A percentile compares a stretch with the other conserved stretches of the same genome.
Conservation (phyloP, 495 filamentous ascomycete genomes). For the Penicillium antarcticum region DNA sequence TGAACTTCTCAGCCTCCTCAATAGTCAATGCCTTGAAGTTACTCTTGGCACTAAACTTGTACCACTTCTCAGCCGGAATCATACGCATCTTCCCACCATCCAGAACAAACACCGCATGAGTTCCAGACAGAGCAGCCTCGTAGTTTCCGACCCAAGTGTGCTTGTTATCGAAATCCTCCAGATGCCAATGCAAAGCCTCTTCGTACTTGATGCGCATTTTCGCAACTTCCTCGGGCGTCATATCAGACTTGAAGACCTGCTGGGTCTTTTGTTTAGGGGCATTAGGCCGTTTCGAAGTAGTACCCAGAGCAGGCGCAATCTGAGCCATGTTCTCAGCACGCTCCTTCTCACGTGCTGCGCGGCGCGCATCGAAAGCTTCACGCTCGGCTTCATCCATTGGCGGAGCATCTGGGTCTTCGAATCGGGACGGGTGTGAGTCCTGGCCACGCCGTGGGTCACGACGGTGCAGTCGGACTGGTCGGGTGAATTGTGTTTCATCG, state of each 20-base stretch:
- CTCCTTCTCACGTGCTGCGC: constrained; percentile 76
- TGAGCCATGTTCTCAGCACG: constrained; percentile 79
- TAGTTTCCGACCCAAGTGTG: constrained; percentile 91
- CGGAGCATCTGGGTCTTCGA: constrained; percentile 38
- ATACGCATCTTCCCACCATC: constrained; percentile 69
- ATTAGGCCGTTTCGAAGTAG: constrained; percentile 59
- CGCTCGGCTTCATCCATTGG: constrained; percentile 61
- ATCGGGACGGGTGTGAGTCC: constrained; percentile 37
- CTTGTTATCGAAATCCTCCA: constrained; percentile 94
- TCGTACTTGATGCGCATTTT: constrained; percentile 82
- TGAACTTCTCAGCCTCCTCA: constrained; percentile 80
- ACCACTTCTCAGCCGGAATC: constrained; percentile 92
- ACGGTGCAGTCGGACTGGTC: constrained; percentile 83
- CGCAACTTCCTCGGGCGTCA: constrained; percentile 79
- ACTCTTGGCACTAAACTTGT: constrained; percentile 81
- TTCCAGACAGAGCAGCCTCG: constrained; percentile 77
- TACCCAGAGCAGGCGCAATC: constrained; percentile 70
- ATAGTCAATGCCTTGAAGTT: constrained; percentile 76
- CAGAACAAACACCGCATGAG: constrained; percentile 69
- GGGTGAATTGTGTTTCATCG: constrained; percentile 76
- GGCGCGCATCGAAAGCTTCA: constrained; percentile 65
- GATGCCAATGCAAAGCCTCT: constrained; percentile 90
- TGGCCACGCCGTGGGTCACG: constrained; percentile 74
- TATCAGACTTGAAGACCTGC: constrained; percentile 69
- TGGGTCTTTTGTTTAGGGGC: constrained; percentile 62